These are phyloP conservation scores for Aspergillus homomorphus DNA, from an alignment of 495 filamentous ascomycete genomes.

Conservation along the genomic window DNA sequence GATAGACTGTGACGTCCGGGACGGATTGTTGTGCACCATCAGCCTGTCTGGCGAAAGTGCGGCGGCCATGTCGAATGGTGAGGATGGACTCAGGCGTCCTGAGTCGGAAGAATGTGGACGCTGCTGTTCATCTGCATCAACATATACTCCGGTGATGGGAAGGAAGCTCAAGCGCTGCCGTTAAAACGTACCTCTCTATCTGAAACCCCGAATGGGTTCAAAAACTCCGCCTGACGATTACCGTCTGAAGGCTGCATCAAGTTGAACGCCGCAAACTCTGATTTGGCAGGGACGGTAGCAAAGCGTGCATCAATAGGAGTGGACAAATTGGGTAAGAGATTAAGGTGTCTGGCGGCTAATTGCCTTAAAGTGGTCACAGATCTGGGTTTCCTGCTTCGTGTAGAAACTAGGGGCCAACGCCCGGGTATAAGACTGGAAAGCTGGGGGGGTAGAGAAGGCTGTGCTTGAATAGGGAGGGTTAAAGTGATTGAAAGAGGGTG, in stretches of 20 bases:
- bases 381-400: background rate
- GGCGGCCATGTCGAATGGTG: conserved; percentile 28
- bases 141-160: conserved; percentile 1
- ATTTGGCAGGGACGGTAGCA: conserved; percentile 2
- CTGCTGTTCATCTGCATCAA: conserved; percentile 5
- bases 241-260: conserved; percentile 16
- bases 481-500: background rate
- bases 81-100: conserved; percentile 15
- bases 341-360: background rate
- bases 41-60: conserved; percentile 26
- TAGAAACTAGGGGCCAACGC: background rate
- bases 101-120: conserved; percentile 3
- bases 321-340: background rate
- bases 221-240: conserved; percentile 8
- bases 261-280: conserved; percentile 13
- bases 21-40: conserved; percentile 32
- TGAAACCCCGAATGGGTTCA: conserved; percentile 17
- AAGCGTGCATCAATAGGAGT: conserved; percentile 1
- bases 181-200: conserved; percentile 13
- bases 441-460: background rate
- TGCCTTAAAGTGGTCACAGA: background rate
- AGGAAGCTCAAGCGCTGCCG: background rate
- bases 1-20: conserved; percentile 39
- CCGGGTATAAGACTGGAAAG: background rate
- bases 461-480: background rate